phyloP scores from a whole-genome alignment of 139 green algal genomes.

The Pleodorina starrii region DNA sequence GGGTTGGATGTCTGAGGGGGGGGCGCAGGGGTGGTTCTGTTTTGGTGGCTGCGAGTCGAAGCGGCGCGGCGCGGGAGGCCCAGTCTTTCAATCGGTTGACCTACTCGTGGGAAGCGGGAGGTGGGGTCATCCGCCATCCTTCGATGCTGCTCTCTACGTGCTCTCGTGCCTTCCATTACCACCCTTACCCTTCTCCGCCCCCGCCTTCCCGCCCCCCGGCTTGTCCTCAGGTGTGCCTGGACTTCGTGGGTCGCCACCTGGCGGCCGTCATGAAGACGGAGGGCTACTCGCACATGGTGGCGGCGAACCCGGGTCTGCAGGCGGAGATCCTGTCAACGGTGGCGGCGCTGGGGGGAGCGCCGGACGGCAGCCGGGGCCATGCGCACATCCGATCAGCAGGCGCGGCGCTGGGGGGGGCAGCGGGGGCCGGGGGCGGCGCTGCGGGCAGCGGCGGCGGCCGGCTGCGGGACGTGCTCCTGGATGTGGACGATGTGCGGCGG shows the following conservation, averaged over 20 bases:
- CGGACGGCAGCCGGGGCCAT: not conserved
- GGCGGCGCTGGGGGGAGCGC: slow-evolving; percentile 38
- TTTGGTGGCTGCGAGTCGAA: too few relatives aligned
- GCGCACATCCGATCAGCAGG: not conserved
- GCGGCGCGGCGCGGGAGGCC: too few relatives aligned
- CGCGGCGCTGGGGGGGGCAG: not conserved
- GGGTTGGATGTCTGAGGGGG: too few relatives aligned
- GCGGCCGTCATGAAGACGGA: slow-evolving; percentile 92
- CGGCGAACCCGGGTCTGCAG: slow-evolving; percentile 92
- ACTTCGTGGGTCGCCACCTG: slow-evolving; percentile 93
- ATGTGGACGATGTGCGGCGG: slow-evolving; percentile 40
- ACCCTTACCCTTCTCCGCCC: too few relatives aligned
- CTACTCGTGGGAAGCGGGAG: too few relatives aligned
- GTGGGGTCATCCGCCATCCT: too few relatives aligned
- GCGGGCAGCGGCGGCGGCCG: not conserved
- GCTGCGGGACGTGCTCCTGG: slow-evolving; percentile 8
- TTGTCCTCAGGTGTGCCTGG: slow-evolving; percentile 91
- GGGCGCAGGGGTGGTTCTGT: too few relatives aligned
- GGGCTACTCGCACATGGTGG: slow-evolving; percentile 94
- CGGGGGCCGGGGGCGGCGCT: not conserved
- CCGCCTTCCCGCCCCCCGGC: too few relatives aligned
- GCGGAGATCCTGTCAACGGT: slow-evolving; percentile 75
- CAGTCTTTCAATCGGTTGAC: too few relatives aligned
- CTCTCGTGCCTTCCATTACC: too few relatives aligned
- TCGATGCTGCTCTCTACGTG: too few relatives aligned